Conservation (phyloP, 495 filamentous ascomycete genomes). For the Penicillium crystallinum region DNA sequence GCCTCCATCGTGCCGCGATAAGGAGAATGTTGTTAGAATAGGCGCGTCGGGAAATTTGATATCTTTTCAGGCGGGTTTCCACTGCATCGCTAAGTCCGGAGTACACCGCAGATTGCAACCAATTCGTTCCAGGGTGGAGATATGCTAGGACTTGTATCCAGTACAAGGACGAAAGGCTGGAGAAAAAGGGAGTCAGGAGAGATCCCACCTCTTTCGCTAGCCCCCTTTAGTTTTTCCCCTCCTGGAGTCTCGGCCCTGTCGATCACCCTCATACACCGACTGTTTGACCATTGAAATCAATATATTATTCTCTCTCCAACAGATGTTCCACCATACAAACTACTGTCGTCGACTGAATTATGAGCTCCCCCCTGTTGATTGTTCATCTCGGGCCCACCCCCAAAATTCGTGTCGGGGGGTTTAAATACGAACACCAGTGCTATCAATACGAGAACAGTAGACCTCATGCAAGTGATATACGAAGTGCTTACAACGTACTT, state of each 20-base stretch:
- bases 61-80: neutral
- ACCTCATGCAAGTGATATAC: too few relatives aligned
- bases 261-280: conserved; percentile 28
- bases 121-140: neutral
- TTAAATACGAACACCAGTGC: too few relatives aligned
- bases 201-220: conserved; percentile 17
- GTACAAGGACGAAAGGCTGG: conserved; percentile 5
- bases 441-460: too few relatives aligned
- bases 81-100: neutral
- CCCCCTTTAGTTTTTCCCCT: conserved; percentile 21
- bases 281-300: conserved; percentile 15
- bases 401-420: neutral
- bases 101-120: neutral
- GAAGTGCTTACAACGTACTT: too few relatives aligned
- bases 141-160: neutral
- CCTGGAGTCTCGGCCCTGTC: conserved; percentile 24
- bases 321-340: neutral
- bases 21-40: neutral
- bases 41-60: neutral
- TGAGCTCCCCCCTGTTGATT: neutral
- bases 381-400: too few relatives aligned
- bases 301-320: neutral
- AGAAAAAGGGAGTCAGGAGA: conserved; percentile 25
- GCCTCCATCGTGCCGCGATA: conserved; percentile 13
- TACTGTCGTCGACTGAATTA: too few relatives aligned